phyloP scores from a whole-genome alignment of 495 filamentous ascomycete species.

The Aspergillus affinis region DNA sequence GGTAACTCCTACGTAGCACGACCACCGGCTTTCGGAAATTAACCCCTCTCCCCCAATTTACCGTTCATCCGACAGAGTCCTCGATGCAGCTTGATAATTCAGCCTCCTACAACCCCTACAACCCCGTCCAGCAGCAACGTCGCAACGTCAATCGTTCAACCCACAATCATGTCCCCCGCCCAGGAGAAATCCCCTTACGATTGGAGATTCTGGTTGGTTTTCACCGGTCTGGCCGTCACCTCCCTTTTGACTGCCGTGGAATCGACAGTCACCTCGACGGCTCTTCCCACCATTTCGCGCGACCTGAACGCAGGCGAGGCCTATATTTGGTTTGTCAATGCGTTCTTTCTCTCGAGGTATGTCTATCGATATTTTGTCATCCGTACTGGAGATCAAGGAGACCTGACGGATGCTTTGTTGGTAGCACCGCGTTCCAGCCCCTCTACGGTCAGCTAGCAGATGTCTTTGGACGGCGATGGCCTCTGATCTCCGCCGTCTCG shows the following conservation, averaged over 20 bases:
- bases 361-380: background rate
- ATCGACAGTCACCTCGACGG: slow-evolving; percentile 36
- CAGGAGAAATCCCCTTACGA: background rate
- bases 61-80: background rate
- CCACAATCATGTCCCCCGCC: background rate
- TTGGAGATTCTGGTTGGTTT: background rate
- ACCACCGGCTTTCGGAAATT: background rate
- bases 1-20: background rate
- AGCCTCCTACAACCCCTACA: background rate
- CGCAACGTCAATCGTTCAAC: background rate
- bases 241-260: background rate
- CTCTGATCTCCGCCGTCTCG: slow-evolving; percentile 34
- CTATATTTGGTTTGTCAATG: slow-evolving; percentile 43
- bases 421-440: slow-evolving; percentile 10
- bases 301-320: slow-evolving; percentile 27
- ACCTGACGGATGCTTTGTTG: background rate
- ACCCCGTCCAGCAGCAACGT: background rate
- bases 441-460: slow-evolving; percentile 42
- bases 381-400: background rate
- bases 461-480: slow-evolving; percentile 49
- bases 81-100: background rate
- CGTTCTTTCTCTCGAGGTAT: slow-evolving; percentile 33
- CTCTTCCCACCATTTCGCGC: slow-evolving; percentile 38
- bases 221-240: background rate
- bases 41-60: background rate